Base-by-base conservation (phyloP, 2,329 filamentous ascomycete species). In the Rhynchosporium graminicola region DNA sequence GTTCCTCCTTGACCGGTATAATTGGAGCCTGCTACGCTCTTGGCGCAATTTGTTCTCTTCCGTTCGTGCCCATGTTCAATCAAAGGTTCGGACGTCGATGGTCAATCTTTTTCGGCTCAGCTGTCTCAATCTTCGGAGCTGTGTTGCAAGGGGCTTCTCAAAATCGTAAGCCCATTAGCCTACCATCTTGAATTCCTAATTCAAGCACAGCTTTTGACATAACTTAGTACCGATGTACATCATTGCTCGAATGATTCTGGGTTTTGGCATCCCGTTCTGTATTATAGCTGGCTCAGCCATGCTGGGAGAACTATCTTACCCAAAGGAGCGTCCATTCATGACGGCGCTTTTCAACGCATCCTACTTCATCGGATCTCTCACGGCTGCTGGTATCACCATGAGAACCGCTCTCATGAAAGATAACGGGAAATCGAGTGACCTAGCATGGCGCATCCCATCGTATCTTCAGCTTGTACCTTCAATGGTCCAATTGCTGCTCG, bases 281-380 rank as follows among this genome's bases (percentile, higher is more conserved):
- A 83, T 83, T 65, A 78, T 83, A 51, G 77, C 79, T 13, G 82
- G 80, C 1, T 83, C 82, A 15, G 75, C 80, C 0, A 74, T 84
- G 64, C 78, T 85, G 20, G 82, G 80, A 68, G 83, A 85, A 67
- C 73, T 85, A 28, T 78, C 77, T 3, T 80, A 84, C 68, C 81
- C 82, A 2, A 82, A 82, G 68, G 81, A 84, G 71, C 79, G 82
- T 60, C 72, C 81, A 0, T 77, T 80, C 38, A 70, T 84, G 66
- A 83, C 80, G 3, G 82, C 80, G 1, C 74, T 85, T 0, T 84
- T 84, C 75, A 84, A 83, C 62, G 77, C 80, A 0, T 83, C 78
- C 2, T 83, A 80, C 73, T 82, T 80, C 62, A 72, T 82, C 43
- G 80, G 80, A 10, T 69, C 73, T 20, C 79, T 82, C 43, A 64